phyloP scores from a whole-genome alignment of 140 eudicot genomes.

The Bidens hawaiensis region DNA sequence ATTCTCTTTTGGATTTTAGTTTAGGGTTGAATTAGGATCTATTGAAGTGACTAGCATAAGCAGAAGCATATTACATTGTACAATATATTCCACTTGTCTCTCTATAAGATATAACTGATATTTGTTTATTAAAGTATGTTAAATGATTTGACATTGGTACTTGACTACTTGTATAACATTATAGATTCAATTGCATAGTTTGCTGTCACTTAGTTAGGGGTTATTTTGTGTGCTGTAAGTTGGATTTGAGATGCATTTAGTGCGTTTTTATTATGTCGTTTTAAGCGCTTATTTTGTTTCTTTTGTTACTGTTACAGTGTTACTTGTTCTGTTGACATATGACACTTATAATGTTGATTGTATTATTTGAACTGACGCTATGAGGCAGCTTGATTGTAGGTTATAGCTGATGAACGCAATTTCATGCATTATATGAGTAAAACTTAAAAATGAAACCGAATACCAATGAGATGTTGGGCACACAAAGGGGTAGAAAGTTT shows the following conservation, averaged over 20 bases:
- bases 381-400: too few relatives aligned
- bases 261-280: too few relatives aligned
- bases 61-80: background rate
- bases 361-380: too few relatives aligned
- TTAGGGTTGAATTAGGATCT: background rate
- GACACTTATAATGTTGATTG: too few relatives aligned
- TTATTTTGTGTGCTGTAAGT: background rate
- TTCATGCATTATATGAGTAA: too few relatives aligned
- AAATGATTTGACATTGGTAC: background rate
- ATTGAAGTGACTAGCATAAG: background rate
- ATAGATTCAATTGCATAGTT: constrained; percentile 2
- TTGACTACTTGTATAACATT: background rate
- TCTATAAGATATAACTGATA: background rate
- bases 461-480: too few relatives aligned
- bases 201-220: background rate
- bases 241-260: background rate
- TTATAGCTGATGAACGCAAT: too few relatives aligned
- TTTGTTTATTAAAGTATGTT: background rate
- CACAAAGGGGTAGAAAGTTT: too few relatives aligned
- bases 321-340: too few relatives aligned
- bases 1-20: constrained; percentile 10
- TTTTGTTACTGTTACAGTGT: too few relatives aligned
- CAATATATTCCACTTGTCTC: background rate
- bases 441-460: too few relatives aligned
- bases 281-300: too few relatives aligned